A percentile compares a stretch with the other conserved stretches of the same genome.
Conservation (phyloP, 2,329 filamentous ascomycete genomes). For the Botrytis aclada region DNA sequence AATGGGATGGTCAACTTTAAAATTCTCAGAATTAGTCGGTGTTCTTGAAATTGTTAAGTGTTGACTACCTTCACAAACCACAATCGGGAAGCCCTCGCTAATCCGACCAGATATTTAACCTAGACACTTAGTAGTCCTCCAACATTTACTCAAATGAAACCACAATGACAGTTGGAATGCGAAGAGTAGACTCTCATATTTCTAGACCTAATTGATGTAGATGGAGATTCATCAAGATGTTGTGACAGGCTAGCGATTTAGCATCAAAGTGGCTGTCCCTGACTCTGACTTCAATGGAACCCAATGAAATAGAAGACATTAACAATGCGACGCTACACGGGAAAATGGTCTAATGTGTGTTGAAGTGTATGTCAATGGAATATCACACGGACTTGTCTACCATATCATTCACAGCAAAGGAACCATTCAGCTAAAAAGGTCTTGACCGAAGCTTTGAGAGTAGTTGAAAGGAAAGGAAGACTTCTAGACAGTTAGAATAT, state of each 20-base stretch:
- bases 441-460: not conserved
- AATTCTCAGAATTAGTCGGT: not conserved
- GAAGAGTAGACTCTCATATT: not conserved
- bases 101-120: not conserved
- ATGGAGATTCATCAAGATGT: not conserved
- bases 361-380: not conserved
- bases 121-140: not conserved
- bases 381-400: constrained; percentile 9
- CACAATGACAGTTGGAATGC: not conserved
- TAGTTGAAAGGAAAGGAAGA: not conserved
- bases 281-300: not conserved
- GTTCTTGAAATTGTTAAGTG: constrained; percentile 6
- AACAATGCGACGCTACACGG: not conserved
- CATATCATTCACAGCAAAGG: not conserved
- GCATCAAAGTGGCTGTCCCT: not conserved
- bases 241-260: not conserved
- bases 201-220: not conserved
- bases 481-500: not conserved
- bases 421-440: not conserved
- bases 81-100: constrained; percentile 11
- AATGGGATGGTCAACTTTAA: not conserved
- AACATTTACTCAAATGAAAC: not conserved
- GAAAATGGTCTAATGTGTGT: not conserved
- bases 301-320: not conserved
- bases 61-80: constrained; percentile 6